phyloP scores from a whole-genome alignment of 306 rosid genomes.

The Cucurbita maxima region DNA sequence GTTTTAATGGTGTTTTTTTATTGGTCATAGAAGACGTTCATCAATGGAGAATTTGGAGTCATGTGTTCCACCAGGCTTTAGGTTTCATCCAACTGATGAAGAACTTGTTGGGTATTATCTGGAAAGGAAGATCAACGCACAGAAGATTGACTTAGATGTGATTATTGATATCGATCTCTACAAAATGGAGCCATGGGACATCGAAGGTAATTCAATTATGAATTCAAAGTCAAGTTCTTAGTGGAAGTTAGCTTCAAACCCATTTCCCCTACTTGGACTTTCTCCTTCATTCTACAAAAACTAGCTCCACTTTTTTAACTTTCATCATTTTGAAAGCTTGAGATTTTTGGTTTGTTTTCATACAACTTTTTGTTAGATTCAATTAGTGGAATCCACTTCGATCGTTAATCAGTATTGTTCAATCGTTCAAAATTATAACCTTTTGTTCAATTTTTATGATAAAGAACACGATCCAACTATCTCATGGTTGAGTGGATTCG shows the following conservation, averaged over 20 bases:
- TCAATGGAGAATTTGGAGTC: conserved; percentile 54
- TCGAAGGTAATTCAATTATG: conserved; percentile 44
- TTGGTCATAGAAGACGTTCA: conserved; percentile 3
- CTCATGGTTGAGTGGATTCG: too few relatives aligned
- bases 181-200: conserved; percentile 94
- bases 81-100: conserved; percentile 98
- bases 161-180: conserved; percentile 78
- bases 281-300: background rate
- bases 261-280: conserved; percentile 6
- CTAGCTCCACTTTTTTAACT: background rate
- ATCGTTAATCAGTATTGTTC: background rate
- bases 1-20: background rate
- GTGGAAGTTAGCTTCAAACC: background rate
- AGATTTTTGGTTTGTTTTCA: background rate
- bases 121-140: conserved; percentile 59
- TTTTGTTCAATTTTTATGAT: too few relatives aligned
- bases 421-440: background rate
- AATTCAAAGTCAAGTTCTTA: background rate
- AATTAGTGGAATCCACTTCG: background rate
- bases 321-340: background rate
- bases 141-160: conserved; percentile 70
- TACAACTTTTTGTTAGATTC: background rate
- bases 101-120: conserved; percentile 92
- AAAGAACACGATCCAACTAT: too few relatives aligned
- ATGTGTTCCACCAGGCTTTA: conserved; percentile 83